Evolutionary conservation across 148 eudicot species (phyloP).

Genomic region (Pouteria glomerata): DNA sequence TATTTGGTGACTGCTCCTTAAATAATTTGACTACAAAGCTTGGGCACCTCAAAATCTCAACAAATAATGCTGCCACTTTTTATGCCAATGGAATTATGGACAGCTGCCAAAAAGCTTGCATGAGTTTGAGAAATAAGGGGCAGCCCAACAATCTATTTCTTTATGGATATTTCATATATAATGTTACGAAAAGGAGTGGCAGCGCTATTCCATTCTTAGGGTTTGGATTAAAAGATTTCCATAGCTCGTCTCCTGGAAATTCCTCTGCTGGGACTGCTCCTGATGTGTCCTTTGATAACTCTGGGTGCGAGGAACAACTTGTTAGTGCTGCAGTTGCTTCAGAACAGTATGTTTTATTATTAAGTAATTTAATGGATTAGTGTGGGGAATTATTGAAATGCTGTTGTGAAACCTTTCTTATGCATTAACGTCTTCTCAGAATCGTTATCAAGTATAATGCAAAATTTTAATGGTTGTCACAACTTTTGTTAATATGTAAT

Average conservation of each 20-base stretch:
- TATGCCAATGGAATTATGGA: slow-evolving; percentile 27
- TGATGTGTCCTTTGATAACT: slow-evolving; percentile 46
- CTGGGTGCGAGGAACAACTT: slow-evolving; percentile 30
- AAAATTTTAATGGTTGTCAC: background rate
- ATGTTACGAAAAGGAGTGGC: slow-evolving; percentile 37
- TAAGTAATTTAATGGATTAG: background rate
- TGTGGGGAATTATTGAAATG: background rate
- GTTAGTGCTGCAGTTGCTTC: slow-evolving; percentile 39
- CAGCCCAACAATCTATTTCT: slow-evolving; percentile 30
- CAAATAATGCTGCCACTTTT: slow-evolving; percentile 24
- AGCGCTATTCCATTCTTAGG: slow-evolving; percentile 22
- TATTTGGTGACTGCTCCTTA: slow-evolving; percentile 29
- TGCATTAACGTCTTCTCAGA: background rate
- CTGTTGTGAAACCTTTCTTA: background rate
- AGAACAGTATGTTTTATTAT: slow-evolving; percentile 48
- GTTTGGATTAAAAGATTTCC: slow-evolving; percentile 36
- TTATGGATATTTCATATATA: slow-evolving; percentile 47
- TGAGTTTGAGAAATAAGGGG: slow-evolving; percentile 51
- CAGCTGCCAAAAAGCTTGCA: slow-evolving; percentile 34
- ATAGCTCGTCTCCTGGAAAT: slow-evolving; percentile 39
- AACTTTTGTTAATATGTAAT: background rate
- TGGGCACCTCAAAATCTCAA: slow-evolving; percentile 22
- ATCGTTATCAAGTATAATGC: background rate
- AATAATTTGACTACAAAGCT: slow-evolving; percentile 30
- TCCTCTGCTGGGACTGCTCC: slow-evolving; percentile 45